Base-by-base conservation (phyloP, 169 alveolate species). In the Eimeria maxima region DNA sequence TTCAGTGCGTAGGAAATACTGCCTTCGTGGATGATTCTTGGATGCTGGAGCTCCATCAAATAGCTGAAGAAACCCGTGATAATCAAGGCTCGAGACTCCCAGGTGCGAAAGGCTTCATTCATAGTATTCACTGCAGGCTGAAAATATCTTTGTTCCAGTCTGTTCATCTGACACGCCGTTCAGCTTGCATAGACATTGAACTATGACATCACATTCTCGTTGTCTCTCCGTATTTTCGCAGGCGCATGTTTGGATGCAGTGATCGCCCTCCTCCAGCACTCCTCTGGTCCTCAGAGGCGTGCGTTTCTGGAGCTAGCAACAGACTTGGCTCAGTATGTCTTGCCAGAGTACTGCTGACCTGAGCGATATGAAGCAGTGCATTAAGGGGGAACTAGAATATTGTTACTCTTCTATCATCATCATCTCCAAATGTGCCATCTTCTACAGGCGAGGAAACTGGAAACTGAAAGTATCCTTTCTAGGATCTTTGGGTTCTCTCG, bases 161-260 rank as follows among this genome's bases (percentile, higher is more conserved):
- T 73, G 83, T 33, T 6, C 53, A 4, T 16, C 14, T 1, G 83
- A 29, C 14, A 53, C 29, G 18, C 45, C 45, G 13, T 29, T 38
- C 27, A 78, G 27, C 44, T 63, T 33, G 38, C 4, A 3, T 78
- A 24, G 42, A 6, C 74, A 55, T 13, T 53, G 16, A 53, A 29
- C 18, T 0, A 29, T 16, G 74, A 6, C 45, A 29, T 6, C 76
- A 38, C 33, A 20, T 55, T 13, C 14, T 29, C 76, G 63, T 29
- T 50, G 76, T 42, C 76, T 18, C 63, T 65, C 47, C 55, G 53
- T 22, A 44, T 60, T 13, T 44, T n/a, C 38, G 53, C 63, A 87
- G 94, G 94, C 78, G 94, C 94, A 11, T 87, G 94, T 69, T 55
- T 87, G 42, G 83, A 87, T 63, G 94, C 94, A 87, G 69, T 65